Conservation (phyloP, 257 asterid species). For the Misopates orontium region DNA sequence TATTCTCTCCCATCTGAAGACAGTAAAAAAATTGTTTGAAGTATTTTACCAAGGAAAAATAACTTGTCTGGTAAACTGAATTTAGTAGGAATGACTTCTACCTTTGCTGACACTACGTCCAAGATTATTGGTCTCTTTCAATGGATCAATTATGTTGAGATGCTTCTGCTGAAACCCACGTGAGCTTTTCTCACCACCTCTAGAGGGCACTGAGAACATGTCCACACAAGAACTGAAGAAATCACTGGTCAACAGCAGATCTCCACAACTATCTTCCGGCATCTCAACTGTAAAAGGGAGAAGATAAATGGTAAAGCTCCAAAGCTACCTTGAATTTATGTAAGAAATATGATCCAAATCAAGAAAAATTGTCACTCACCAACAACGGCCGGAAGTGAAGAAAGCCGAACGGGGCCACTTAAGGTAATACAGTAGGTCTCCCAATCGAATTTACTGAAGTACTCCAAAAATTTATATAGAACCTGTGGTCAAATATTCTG, state of each 20-base stretch:
- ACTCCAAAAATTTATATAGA: slow-evolving; percentile 76
- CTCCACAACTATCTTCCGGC: slow-evolving; percentile 54
- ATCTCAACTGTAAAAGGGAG: slow-evolving; percentile 53
- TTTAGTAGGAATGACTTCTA: slow-evolving; percentile 23
- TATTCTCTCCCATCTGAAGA: no score
- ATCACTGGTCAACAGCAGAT: slow-evolving; percentile 61
- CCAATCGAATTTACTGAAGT: slow-evolving; percentile 91
- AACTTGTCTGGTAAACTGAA: no score
- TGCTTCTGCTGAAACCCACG: slow-evolving; percentile 61
- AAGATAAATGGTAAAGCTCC: slow-evolving; percentile 22
- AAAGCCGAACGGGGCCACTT: slow-evolving; percentile 64
- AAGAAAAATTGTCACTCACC: slow-evolving; percentile 57
- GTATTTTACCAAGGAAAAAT: no score
- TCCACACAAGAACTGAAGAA: slow-evolving; percentile 55
- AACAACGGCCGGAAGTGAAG: slow-evolving; percentile 62
- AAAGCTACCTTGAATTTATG: slow-evolving; percentile 1
- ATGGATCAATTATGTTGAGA: slow-evolving; percentile 83
- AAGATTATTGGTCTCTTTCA: slow-evolving; percentile 73
- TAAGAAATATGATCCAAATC: not conserved
- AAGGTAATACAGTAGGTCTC: slow-evolving; percentile 69
- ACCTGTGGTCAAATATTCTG: slow-evolving; percentile 51
- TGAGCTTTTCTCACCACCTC: slow-evolving; percentile 39
- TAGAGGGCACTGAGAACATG: slow-evolving; percentile 64
- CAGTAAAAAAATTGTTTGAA: no score
- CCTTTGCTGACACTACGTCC: slow-evolving; percentile 91